Base-by-base conservation (phyloP, 768 basidiomycete genomes). In the Rhizopogon salebrosus region DNA sequence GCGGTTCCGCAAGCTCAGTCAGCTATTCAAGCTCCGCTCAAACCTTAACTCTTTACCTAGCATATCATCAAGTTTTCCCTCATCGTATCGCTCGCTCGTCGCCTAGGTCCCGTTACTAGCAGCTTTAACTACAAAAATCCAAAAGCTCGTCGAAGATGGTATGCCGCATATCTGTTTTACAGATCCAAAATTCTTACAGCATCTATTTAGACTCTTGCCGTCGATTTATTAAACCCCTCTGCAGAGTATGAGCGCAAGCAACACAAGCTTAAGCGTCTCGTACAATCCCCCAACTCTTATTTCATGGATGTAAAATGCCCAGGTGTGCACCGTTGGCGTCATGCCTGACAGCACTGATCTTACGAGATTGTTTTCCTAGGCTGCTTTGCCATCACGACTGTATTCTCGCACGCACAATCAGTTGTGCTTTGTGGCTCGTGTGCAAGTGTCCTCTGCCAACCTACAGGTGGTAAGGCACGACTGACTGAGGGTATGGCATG, bases 231-330 rank as follows among this genome's bases (percentile, higher is more conserved):
- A 72, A 91, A 98, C 85, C 95, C 93, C 63, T 88, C 92, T 55
- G 73, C 82, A 61, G 90, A 92, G 70, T 73, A 83, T 63, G 90
- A 95, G 77, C 85, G 77, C 73, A 85, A 79, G 72, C 87, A 84
- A 72, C 95, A 98, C 89, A 98, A 98, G 82, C 90, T 98, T 73
- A 98, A 99, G 84, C 88, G 94, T 71, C 87, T 98, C 64, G 97
- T 99, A 63, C 97, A 98, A 76, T 87, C 87, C 49, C 97, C 97
- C 60, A 93, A 98, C 77, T 98, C 95, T 34, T 98, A 92, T 78
- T 98, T 98, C 78, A 98, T 99, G 97, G 97, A 99, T 66, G 95
- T 98, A 64, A 99, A 98, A 75, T 98, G 95, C 77, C 87, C 95
- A 63, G 94, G 92, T 92, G 56, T 54, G 85, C 75, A 24, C 26